Base-by-base conservation (phyloP, 768 basidiomycete genomes). In the Megacollybia marginata region DNA sequence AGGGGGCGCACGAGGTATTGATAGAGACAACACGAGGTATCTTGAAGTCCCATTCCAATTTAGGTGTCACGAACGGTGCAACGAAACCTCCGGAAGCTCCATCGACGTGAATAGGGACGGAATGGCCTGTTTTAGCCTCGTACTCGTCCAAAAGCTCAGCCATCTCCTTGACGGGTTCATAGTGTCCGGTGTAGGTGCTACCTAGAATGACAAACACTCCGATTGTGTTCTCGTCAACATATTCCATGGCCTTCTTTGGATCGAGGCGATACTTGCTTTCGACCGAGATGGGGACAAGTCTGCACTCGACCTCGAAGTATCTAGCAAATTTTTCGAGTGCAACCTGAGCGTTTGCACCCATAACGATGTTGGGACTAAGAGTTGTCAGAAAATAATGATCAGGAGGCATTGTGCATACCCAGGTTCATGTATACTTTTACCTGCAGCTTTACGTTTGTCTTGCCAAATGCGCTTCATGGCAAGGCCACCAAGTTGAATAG, bases 101-200 rank as follows among this genome's bases (percentile, higher is more conserved):
- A 68, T 75, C 73, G 63, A 92, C 85, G 62, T 87, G 85, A 48
- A 87, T 85, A 2, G 83, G 83, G 33, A 87, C 70, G 46, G 62
- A 70, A 53, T 71, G 61, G 0, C 84, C 83, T 0, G 81, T 83
- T 58, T 75, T 70, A n/a, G 65, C 65, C 60, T 85, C 75, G 58
- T 79, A 81, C 55, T 79, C 74, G 56, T 85, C 82, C 42, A 85
- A 70, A 9, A 88, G 73, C 38, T 83, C 81, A 1, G 85, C 72
- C 82, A 96, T 88, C 62, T 85, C 88, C 62, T 88, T 78, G 32
- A 96, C 92, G 11, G 85, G 82, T 58, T 95, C 93, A 58, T 76
- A 78, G n/a, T 78, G 76, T 1, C 85, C 85, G 13, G 85, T 86
- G 60, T 85, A 87, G 2, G 73, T 75, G 47, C 69, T 71, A 23